A percentile compares a stretch with the other conserved stretches of the same genome.
phyloP scores from a whole-genome alignment of 805 yeast species.

The Candida xyloterini region DNA sequence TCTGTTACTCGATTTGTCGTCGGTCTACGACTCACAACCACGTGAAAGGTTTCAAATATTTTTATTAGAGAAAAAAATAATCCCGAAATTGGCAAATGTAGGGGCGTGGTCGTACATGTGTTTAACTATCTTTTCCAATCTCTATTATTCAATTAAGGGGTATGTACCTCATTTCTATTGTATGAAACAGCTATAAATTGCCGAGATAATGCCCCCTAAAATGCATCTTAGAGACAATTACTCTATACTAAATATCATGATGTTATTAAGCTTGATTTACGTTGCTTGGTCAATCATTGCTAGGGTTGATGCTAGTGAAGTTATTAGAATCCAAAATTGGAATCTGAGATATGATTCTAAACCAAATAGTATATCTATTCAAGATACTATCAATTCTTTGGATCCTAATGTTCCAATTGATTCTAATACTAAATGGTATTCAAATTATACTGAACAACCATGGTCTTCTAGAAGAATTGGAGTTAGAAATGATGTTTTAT shows the following conservation, averaged over 20 bases:
- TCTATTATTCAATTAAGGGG: too few relatives aligned
- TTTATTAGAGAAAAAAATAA: too few relatives aligned
- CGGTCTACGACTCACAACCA: too few relatives aligned
- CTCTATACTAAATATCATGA: background rate
- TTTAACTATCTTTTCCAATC: too few relatives aligned
- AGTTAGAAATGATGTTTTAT: conserved; percentile 34
- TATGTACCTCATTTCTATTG: too few relatives aligned
- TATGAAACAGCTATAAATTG: too few relatives aligned
- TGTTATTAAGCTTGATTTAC: background rate
- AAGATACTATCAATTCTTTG: conserved; percentile 21
- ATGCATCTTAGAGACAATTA: too few relatives aligned
- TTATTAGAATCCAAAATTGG: conserved; percentile 27
- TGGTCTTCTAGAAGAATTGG: conserved; percentile 38
- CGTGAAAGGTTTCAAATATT: too few relatives aligned
- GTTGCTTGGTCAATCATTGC: background rate
- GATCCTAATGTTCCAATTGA: conserved; percentile 24
- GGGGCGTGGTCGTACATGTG: too few relatives aligned
- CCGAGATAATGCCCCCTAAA: too few relatives aligned
- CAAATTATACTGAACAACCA: conserved; percentile 29
- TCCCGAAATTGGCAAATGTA: too few relatives aligned
- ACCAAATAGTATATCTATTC: conserved; percentile 21
- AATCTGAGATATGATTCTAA: conserved; percentile 29
- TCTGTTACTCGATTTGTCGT: too few relatives aligned
- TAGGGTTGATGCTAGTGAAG: background rate
- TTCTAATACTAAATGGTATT: conserved; percentile 23